These are phyloP conservation scores for Clitocybe nebularis DNA, from an alignment of 1,284 basidiomycete species.

Conservation along the genomic window DNA sequence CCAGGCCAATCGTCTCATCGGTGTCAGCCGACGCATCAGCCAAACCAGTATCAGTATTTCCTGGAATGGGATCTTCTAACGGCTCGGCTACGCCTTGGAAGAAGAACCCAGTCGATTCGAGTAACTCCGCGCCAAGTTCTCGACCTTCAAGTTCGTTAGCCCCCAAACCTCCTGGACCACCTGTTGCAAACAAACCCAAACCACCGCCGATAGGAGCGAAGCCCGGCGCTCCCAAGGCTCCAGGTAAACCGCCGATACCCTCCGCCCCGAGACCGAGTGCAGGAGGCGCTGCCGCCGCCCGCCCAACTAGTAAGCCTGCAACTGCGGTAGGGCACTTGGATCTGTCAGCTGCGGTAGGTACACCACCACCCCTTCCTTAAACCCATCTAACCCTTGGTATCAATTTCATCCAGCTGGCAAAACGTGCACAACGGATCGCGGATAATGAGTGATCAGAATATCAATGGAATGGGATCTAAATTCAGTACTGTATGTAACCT, in stretches of 20 bases:
- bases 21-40: constrained; percentile 52
- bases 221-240: constrained; percentile 38
- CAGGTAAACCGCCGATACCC: constrained; percentile 59
- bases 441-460: constrained; percentile 34
- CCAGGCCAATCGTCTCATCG: constrained; percentile 36
- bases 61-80: constrained; percentile 62
- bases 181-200: constrained; percentile 50
- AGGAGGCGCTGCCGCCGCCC: constrained; percentile 40
- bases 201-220: constrained; percentile 55
- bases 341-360: constrained; percentile 73
- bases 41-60: constrained; percentile 71
- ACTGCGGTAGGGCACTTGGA: constrained; percentile 66
- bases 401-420: constrained; percentile 53
- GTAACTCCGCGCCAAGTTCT: constrained; percentile 48
- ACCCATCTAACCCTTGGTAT: constrained; percentile 12
- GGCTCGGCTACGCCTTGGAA: constrained; percentile 74
- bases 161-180: constrained; percentile 40
- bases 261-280: constrained; percentile 50
- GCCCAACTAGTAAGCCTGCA: constrained; percentile 28
- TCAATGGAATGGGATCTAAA: constrained; percentile 6
- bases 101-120: constrained; percentile 39
- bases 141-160: constrained; percentile 52
- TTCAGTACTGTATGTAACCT: constrained; percentile 12
- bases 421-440: constrained; percentile 60
- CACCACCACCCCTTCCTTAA: constrained; percentile 6